Percentiles rank a stretch among this genome's conserved stretches.
These are phyloP conservation scores for Moniliophthora roreri DNA, from an alignment of 1,284 basidiomycete species.

Conservation along the genomic window DNA sequence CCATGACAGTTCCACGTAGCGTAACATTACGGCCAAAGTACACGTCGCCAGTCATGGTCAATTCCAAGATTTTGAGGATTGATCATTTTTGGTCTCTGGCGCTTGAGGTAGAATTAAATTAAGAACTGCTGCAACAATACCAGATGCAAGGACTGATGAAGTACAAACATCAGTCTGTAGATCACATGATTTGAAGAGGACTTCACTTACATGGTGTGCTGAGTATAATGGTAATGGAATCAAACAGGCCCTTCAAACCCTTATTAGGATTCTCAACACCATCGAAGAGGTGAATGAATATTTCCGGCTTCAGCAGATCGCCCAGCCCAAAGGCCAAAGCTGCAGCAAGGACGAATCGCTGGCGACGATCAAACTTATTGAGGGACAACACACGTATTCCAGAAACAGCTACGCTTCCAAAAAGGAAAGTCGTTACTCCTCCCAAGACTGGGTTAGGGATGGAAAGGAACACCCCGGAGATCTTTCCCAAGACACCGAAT, in stretches of 20 bases:
- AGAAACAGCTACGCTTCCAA: conserved; percentile 62
- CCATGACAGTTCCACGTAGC: conserved; percentile 84
- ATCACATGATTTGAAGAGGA: background rate
- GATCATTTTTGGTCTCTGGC: conserved; percentile 29
- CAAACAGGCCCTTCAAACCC: conserved; percentile 70
- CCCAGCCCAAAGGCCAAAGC: conserved; percentile 76
- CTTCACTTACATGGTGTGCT: conserved; percentile 73
- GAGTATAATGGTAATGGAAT: conserved; percentile 77
- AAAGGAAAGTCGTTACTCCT: conserved; percentile 80
- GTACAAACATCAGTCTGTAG: conserved; percentile 9
- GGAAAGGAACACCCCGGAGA: conserved; percentile 77
- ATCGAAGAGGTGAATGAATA: conserved; percentile 71
- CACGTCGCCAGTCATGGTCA: conserved; percentile 82
- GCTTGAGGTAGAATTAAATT: conserved; percentile 67
- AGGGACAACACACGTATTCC: conserved; percentile 76
- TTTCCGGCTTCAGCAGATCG: conserved; percentile 64
- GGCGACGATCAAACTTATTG: conserved; percentile 65
- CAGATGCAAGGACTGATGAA: conserved; percentile 58
- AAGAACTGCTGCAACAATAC: conserved; percentile 63
- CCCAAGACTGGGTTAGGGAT: conserved; percentile 84
- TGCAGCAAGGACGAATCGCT: conserved; percentile 76
- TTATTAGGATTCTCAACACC: conserved; percentile 54
- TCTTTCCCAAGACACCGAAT: conserved; percentile 76
- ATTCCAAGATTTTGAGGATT: conserved; percentile 65
- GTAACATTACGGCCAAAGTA: conserved; percentile 94